Base-by-base conservation (phyloP, 2,329 filamentous ascomycete species). In the Botryotinia calthae region DNA sequence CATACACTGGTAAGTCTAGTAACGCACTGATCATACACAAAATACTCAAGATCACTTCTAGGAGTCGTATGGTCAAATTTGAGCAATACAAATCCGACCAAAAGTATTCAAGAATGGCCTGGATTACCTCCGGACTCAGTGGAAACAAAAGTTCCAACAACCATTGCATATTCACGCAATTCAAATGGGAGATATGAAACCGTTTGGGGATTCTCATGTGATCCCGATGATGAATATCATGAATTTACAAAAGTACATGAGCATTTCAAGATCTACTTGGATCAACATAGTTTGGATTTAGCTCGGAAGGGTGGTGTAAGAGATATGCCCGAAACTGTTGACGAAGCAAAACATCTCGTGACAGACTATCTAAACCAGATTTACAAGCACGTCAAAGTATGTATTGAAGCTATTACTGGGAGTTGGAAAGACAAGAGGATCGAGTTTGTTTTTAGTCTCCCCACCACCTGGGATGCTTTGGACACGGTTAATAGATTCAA, bases 341-440 rank as follows among this genome's bases (percentile, higher is more conserved):
- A 68, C 16, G 54, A 72, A 61, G 70, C 63, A 28, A 72, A 61
- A 31, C 8, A 61, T 59, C 34, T 72, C 10, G 64, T 68, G 20
- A 59, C 42, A 9, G 70, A 68, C 9, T 68, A 68, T 42, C 16
- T 61, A 64, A 8, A 51, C 4, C 51, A 72, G 40, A 51, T 72
- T 25, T 51, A 59, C 16, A 42, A 54, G 4, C 63, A 68, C 31
- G 63, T 68, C 2, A 61, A 61, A 44, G 28, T 68, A 2, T 61
- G 40, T 25, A 67, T 68, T 9, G 70, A 72, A 42, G 31, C 42
- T 22, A 28, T 62, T 93, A 96, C 83, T 94, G 88, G 72, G 73
- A 56, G 74, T 73, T 72, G 77, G 31, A 58, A 76, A 73, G 6
- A 81, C 25, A 73, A 70, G 42, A 65, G 25, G 1, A 54, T 83